Evolutionary conservation across 306 rosid species (phyloP).

Genomic region (Cicer pinnatifidum): DNA sequence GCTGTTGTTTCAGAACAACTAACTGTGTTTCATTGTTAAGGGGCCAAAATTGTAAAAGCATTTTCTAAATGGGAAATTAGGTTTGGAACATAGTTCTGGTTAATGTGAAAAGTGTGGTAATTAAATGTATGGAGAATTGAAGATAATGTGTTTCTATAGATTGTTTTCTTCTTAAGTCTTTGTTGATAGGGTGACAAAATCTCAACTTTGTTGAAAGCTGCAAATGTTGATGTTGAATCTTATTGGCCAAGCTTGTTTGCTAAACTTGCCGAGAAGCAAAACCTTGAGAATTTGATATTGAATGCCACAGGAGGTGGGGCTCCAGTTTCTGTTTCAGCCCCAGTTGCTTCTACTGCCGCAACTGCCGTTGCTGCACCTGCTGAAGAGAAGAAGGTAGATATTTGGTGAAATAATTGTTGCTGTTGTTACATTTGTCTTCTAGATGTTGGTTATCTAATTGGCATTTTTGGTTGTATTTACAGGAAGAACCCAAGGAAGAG

Average conservation of each 20-base stretch:
- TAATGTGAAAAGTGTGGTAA: background rate
- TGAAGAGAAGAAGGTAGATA: constrained; percentile 72
- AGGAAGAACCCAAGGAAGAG: constrained; percentile 72
- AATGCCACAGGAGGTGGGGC: constrained; percentile 64
- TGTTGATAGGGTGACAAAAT: constrained; percentile 69
- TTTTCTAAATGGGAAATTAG: background rate
- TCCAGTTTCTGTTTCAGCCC: constrained; percentile 56
- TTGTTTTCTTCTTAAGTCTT: constrained; percentile 45
- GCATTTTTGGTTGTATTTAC: constrained; percentile 15
- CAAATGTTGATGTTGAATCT: constrained; percentile 58
- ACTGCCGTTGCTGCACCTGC: constrained; percentile 55
- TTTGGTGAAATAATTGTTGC: background rate
- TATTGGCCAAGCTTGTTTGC: constrained; percentile 78
- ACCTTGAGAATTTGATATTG: constrained; percentile 64
- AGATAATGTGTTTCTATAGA: background rate
- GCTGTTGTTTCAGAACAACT: background rate
- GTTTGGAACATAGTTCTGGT: background rate
- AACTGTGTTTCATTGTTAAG: background rate
- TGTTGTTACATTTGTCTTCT: background rate
- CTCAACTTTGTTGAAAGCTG: constrained; percentile 61
- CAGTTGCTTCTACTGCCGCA: constrained; percentile 48
- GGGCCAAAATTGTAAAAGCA: background rate
- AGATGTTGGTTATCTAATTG: constrained; percentile 35
- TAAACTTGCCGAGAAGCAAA: constrained; percentile 69
- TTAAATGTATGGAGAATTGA: no score